A percentile compares a stretch with the other conserved stretches of the same genome.
Evolutionary conservation across 2,329 filamentous ascomycete species (phyloP).

Genomic region (Aspergillus persii): DNA sequence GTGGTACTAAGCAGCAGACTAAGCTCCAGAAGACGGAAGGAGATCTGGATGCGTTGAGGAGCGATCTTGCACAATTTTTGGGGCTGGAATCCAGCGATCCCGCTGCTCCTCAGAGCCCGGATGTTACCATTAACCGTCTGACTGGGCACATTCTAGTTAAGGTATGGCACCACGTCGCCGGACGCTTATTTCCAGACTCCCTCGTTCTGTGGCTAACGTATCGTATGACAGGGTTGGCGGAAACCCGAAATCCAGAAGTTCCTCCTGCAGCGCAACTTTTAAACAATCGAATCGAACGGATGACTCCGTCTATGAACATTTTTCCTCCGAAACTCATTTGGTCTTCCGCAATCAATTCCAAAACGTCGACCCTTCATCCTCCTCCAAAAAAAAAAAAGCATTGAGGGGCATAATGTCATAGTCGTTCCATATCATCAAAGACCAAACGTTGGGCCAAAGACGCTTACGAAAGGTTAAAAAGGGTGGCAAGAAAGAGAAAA

Average conservation of each 20-base stretch:
- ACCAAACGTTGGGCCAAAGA: not conserved
- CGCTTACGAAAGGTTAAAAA: not conserved
- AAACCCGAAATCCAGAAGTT: slow-evolving; percentile 51
- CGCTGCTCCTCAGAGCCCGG: slow-evolving; percentile 30
- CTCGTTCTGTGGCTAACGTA: slow-evolving; percentile 11
- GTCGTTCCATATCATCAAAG: not conserved
- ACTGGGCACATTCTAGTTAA: slow-evolving; percentile 75
- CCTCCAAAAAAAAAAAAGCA: not conserved
- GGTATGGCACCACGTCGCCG: slow-evolving; percentile 46
- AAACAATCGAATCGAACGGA: slow-evolving; percentile 4
- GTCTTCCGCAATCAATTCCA: not conserved
- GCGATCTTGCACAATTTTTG: slow-evolving; percentile 62
- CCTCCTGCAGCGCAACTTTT: slow-evolving; percentile 47
- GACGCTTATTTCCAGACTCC: not conserved
- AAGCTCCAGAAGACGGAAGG: slow-evolving; percentile 77
- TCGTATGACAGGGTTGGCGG: slow-evolving; percentile 46
- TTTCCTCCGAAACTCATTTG: not conserved
- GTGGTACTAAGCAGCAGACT: slow-evolving; percentile 73
- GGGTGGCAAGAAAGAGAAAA: not conserved
- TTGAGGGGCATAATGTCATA: not conserved
- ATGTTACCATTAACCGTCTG: slow-evolving; percentile 54
- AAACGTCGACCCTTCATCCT: not conserved
- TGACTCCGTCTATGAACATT: not conserved
- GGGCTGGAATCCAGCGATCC: slow-evolving; percentile 51
- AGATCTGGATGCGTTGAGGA: slow-evolving; percentile 60